These are phyloP conservation scores for Populus hybrid DNA, from an alignment of 441 rosid genomes.

Conservation along the genomic window DNA sequence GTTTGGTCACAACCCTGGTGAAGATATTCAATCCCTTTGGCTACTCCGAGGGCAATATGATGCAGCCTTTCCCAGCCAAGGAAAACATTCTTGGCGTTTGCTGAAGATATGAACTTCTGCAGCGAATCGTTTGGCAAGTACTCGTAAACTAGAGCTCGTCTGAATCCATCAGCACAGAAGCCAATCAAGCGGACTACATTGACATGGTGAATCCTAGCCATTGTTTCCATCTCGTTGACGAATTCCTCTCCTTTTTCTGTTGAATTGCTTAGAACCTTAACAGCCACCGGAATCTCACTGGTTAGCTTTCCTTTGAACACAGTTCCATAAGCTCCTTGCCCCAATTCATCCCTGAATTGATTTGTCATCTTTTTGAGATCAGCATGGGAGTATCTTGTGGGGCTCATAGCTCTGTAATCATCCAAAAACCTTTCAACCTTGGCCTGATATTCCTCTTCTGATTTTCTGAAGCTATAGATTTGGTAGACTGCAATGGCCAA, in stretches of 20 bases:
- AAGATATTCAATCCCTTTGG: conserved; percentile 9
- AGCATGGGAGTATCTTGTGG: conserved; percentile 11
- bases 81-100: not conserved
- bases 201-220: conserved; percentile 3
- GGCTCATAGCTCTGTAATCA: conserved; percentile 6
- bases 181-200: conserved; percentile 6
- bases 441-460: too few relatives aligned
- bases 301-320: conserved; percentile 11
- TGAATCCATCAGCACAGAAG: not conserved
- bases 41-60: not conserved
- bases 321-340: conserved; percentile 11
- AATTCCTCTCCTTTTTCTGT: conserved; percentile 3
- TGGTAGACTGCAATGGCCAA: too few relatives aligned
- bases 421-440: conserved; percentile 4
- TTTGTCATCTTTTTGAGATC: conserved; percentile 17
- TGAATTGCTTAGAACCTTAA: not conserved
- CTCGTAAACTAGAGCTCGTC: conserved; percentile 7
- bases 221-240: conserved; percentile 1
- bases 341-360: conserved; percentile 8
- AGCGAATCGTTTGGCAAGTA: not conserved
- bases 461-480: too few relatives aligned
- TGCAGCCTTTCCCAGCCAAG: conserved; percentile 9
- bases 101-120: not conserved
- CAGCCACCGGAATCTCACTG: not conserved
- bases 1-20: conserved; percentile 9